Percentiles rank a stretch among this genome's conserved stretches.
These are phyloP conservation scores for Trichoderma simmonsii DNA, from an alignment of 2,329 filamentous ascomycete genomes.

Conservation along the genomic window DNA sequence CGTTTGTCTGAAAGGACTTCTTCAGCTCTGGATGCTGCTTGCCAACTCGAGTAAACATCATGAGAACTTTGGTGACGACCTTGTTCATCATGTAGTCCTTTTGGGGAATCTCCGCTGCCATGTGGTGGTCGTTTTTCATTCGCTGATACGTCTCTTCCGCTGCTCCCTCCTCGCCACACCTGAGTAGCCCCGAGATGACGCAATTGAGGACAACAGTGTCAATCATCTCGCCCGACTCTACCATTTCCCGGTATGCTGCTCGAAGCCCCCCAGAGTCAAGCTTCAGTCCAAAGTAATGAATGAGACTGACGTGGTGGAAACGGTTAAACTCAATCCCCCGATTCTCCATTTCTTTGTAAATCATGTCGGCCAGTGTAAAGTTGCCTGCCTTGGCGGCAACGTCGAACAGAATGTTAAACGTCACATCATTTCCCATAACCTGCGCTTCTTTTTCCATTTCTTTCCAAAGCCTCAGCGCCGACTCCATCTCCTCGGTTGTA, in stretches of 20 bases:
- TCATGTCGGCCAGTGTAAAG: conserved; percentile 77
- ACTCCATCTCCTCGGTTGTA: conserved; percentile 55
- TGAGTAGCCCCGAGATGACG: conserved; percentile 74
- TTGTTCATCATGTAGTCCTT: conserved; percentile 46
- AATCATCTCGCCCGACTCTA: conserved; percentile 81
- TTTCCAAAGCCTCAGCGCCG: conserved; percentile 75
- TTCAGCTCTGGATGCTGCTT: conserved; percentile 55
- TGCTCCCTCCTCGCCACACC: conserved; percentile 69
- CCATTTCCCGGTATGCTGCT: conserved; percentile 74
- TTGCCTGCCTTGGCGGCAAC: conserved; percentile 82
- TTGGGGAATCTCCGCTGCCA: conserved; percentile 39
- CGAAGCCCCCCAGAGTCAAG: conserved; percentile 71
- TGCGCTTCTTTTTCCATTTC: conserved; percentile 79
- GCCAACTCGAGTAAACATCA: conserved; percentile 55
- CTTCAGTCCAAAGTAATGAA: conserved; percentile 78
- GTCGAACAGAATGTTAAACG: conserved; percentile 91
- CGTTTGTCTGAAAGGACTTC: conserved; percentile 54
- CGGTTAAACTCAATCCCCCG: conserved; percentile 70
- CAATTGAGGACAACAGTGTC: conserved; percentile 86
- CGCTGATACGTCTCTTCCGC: conserved; percentile 78
- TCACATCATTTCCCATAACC: conserved; percentile 67
- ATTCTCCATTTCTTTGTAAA: conserved; percentile 74
- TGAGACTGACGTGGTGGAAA: conserved; percentile 76
- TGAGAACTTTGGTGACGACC: conserved; percentile 53
- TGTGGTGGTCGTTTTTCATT: conserved; percentile 67